Evolutionary conservation across 1,284 basidiomycete genomes (phyloP).

Genomic region (Ceratobasidium sp.): DNA sequence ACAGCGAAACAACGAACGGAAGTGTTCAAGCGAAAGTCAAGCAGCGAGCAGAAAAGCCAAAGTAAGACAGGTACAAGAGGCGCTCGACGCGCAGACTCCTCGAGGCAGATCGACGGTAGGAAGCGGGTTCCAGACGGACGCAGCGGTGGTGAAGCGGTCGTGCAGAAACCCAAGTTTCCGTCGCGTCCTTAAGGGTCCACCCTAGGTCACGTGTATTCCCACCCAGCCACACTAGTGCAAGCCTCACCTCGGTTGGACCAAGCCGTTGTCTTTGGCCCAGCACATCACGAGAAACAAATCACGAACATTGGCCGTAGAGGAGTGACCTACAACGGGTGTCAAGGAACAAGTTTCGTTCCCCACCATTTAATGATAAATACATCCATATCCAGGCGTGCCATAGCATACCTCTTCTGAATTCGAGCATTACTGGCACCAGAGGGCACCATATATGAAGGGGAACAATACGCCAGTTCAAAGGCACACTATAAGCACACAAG

Average conservation of each 20-base stretch:
- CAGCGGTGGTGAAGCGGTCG: slow-evolving; percentile 36
- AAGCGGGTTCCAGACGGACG: slow-evolving; percentile 35
- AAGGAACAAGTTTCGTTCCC: too few species aligned
- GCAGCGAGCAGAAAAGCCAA: neutral
- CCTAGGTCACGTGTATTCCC: slow-evolving; percentile 8
- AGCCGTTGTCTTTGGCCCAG: neutral
- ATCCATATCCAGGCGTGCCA: too few species aligned
- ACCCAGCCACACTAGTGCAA: slow-evolving; percentile 14
- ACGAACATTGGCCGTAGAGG: too few species aligned
- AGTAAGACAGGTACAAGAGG: slow-evolving; percentile 9
- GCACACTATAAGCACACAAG: too few species aligned
- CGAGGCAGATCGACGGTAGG: neutral
- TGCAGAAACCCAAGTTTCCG: slow-evolving; percentile 28
- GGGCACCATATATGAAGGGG: too few species aligned
- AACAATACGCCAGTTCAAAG: too few species aligned
- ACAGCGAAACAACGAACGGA: slow-evolving; percentile 38
- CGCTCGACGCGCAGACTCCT: slow-evolving; percentile 8
- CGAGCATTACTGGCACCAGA: too few species aligned
- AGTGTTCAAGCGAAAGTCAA: slow-evolving; percentile 29
- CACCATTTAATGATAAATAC: too few species aligned
- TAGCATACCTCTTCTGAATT: too few species aligned
- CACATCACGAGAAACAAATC: too few species aligned
- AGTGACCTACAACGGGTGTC: too few species aligned
- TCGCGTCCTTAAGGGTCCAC: slow-evolving; percentile 37
- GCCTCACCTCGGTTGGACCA: neutral